Evolutionary conservation across 2,329 filamentous ascomycete genomes (phyloP), one percentile per base, ranked within the genome.

Genomic region (Aspergillus flavus): DNA sequence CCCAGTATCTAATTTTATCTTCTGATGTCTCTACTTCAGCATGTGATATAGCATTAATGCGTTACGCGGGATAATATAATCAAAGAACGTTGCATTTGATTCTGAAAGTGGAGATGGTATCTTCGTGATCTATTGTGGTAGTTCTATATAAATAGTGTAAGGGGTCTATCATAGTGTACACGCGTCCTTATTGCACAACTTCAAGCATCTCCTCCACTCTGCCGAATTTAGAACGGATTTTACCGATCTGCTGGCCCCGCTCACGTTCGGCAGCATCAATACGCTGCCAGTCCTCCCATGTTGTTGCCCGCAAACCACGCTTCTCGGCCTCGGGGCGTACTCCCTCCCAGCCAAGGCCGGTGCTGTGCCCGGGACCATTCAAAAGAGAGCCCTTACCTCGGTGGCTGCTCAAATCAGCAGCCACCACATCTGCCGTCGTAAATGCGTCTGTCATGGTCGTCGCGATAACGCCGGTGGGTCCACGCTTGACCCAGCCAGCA

Each of bases 371-470:
- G 46, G 74, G 61, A n/a, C 75, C 69, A 63, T 84, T 82, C 52
- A 87, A 70, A 60, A 89, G 86, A 0, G 76, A 78, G 14, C 67
- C 66, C 10, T 69, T 65, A 34, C 57, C 61, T 4, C 59, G 55
- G 11, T 72, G 63, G 9, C 64, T 73, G 57, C 80, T 73, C 90
- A 93, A 94, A 73, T 99, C 95, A n/a, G 86, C 80, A 0, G 86
- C 86, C 66, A 99, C 91, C 3, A 90, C 88, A 74, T 97, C 94
- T 1, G 89, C 95, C 0, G 93, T 97, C 10, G 87, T 85, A 72
- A 98, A 99, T 0, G 95, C 94, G 76, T 99, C 95, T 64, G 91
- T 87, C 93, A 99, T 96, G 0, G 95, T 99, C 34, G 90, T 93
- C 1, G 94, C 94, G 75, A 99, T 99, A 4, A 98, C 94, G 2